phyloP scores from a whole-genome alignment of 2,329 filamentous ascomycete species.

The Fusarium dlaminii region DNA sequence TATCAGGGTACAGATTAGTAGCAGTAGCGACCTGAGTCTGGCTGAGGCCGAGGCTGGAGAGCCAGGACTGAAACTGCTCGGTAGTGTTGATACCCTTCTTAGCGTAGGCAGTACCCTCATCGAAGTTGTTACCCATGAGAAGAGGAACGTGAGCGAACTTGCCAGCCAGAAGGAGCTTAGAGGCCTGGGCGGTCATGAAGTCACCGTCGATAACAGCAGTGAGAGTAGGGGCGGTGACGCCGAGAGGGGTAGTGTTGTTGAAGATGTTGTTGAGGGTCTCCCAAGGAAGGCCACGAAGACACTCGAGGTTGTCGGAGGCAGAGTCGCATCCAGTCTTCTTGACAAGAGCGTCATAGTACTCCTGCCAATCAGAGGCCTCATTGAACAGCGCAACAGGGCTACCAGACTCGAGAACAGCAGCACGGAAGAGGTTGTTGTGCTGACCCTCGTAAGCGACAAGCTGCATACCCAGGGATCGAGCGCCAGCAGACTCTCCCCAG shows the following conservation, averaged over 20 bases:
- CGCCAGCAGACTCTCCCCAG: conserved; percentile 65
- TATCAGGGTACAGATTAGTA: conserved; percentile 60
- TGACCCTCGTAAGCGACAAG: conserved; percentile 62
- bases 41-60: conserved; percentile 33
- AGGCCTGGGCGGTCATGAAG: conserved; percentile 54
- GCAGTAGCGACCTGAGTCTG: conserved; percentile 39
- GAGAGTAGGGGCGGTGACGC: conserved; percentile 23
- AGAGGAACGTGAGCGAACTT: conserved; percentile 72
- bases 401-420: conserved; percentile 61
- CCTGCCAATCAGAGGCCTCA: conserved; percentile 37
- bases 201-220: conserved; percentile 48
- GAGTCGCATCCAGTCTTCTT: conserved; percentile 36
- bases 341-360: conserved; percentile 45
- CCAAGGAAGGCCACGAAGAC: conserved; percentile 46
- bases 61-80: conserved; percentile 55
- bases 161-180: conserved; percentile 63
- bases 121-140: conserved; percentile 69
- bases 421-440: conserved; percentile 63
- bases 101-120: conserved; percentile 69
- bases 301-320: conserved; percentile 41
- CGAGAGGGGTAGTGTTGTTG: conserved; percentile 35
- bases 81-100: conserved; percentile 63
- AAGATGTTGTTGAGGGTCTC: conserved; percentile 45
- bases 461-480: conserved; percentile 59
- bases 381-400: conserved; percentile 45